Percentiles rank a stretch among this genome's conserved stretches.
Evolutionary conservation across 2,329 filamentous ascomycete genomes (phyloP).

Genomic region (Xylariales sp.): DNA sequence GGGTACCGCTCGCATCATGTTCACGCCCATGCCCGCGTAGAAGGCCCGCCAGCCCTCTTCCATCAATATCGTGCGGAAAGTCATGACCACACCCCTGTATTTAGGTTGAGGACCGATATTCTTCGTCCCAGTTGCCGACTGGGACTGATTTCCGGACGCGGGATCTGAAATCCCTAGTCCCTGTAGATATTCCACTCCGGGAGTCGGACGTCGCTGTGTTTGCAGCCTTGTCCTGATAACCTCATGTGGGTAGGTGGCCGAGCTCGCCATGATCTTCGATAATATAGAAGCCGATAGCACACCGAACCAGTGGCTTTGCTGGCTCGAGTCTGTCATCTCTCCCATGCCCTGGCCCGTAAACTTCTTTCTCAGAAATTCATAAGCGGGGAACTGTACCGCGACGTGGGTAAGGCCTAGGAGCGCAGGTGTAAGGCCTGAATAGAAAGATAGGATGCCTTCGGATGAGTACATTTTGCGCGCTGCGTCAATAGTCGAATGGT

Average conservation of each 20-base stretch:
- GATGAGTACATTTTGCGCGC: constrained; percentile 94
- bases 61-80: constrained; percentile 82
- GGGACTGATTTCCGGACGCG: constrained; percentile 60
- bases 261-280: constrained; percentile 94
- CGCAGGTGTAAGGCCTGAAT: constrained; percentile 92
- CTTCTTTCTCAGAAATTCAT: constrained; percentile 89
- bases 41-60: constrained; percentile 98
- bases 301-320: constrained; percentile 80
- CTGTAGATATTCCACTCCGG: constrained; percentile 64
- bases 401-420: constrained; percentile 93
- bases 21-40: constrained; percentile 96
- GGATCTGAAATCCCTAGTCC: constrained; percentile 59
- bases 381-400: constrained; percentile 95
- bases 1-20: constrained; percentile 95
- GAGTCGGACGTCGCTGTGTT: constrained; percentile 83
- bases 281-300: constrained; percentile 90
- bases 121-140: constrained; percentile 42
- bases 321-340: constrained; percentile 65
- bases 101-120: constrained; percentile 50
- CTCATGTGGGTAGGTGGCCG: constrained; percentile 96
- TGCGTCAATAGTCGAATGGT: constrained; percentile 88
- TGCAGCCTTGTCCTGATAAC: constrained; percentile 93
- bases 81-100: constrained; percentile 84
- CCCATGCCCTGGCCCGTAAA: constrained; percentile 95
- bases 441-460: constrained; percentile 91